phyloP scores from a whole-genome alignment of 441 rosid genomes.

The Croton setiger region DNA sequence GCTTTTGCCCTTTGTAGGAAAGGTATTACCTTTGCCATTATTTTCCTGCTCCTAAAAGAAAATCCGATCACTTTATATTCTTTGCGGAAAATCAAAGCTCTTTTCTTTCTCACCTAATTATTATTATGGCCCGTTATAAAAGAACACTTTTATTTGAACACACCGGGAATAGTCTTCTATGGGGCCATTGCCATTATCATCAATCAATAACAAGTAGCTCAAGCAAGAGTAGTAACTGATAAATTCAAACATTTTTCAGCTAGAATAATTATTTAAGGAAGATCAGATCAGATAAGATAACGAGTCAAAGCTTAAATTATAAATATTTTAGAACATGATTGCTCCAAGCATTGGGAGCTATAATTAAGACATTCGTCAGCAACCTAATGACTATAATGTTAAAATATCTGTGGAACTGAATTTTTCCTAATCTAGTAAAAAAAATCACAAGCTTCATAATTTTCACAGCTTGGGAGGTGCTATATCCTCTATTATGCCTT shows the following conservation, averaged over 20 bases:
- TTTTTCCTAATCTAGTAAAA: background rate
- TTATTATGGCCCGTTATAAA: background rate
- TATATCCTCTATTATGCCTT: slow-evolving; percentile 69
- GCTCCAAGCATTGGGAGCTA: background rate
- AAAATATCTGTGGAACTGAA: background rate
- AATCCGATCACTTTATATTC: background rate
- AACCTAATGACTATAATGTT: background rate
- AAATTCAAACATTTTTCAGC: background rate
- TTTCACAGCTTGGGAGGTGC: slow-evolving; percentile 31
- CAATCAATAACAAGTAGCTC: background rate
- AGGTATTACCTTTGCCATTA: background rate
- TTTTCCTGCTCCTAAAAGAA: background rate
- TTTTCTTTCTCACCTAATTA: background rate
- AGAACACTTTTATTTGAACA: slow-evolving; percentile 2
- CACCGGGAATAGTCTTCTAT: background rate
- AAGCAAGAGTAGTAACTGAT: background rate
- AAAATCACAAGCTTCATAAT: slow-evolving; percentile 17
- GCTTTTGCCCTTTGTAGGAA: background rate
- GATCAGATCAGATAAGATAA: background rate
- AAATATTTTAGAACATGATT: background rate
- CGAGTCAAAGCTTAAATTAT: background rate
- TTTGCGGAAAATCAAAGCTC: background rate
- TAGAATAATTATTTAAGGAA: background rate
- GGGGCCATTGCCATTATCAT: background rate
- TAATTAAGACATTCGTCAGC: background rate